Percentiles rank a stretch among this genome's conserved stretches.
Conservation (phyloP, 768 basidiomycete species). For the Cyclocybe cylindracea region DNA sequence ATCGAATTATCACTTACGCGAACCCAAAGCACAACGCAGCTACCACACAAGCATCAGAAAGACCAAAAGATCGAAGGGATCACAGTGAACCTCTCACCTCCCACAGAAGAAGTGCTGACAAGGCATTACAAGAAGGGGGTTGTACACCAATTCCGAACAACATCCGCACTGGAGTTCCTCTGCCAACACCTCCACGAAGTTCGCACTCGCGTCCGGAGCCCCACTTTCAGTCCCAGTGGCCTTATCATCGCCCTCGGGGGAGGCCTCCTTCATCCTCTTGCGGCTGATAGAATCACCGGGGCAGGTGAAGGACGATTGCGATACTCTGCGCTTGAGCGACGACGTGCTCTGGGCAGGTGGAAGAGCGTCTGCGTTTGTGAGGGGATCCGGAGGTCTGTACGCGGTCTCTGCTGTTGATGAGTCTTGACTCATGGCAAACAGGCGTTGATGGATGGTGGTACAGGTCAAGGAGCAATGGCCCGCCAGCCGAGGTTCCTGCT, state of each 20-base stretch:
- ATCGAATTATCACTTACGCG: slow-evolving; percentile 54
- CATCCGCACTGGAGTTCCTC: slow-evolving; percentile 86
- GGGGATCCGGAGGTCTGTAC: slow-evolving; percentile 1
- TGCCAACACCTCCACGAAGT: slow-evolving; percentile 61
- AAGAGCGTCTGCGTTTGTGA: background rate
- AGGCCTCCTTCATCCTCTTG: slow-evolving; percentile 61
- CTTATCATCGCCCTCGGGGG: slow-evolving; percentile 12
- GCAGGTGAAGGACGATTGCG: slow-evolving; percentile 58
- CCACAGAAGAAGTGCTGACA: slow-evolving; percentile 94
- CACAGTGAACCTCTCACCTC: slow-evolving; percentile 50
- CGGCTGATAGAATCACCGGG: slow-evolving; percentile 43
- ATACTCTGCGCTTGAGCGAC: slow-evolving; percentile 61
- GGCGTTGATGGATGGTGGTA: slow-evolving; percentile 17
- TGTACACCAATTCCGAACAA: slow-evolving; percentile 80
- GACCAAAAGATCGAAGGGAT: slow-evolving; percentile 3
- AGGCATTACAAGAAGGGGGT: slow-evolving; percentile 78
- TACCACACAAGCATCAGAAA: slow-evolving; percentile 23
- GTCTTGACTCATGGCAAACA: slow-evolving; percentile 19
- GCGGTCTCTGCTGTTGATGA: slow-evolving; percentile 11
- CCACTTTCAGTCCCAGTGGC: slow-evolving; percentile 1
- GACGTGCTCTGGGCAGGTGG: slow-evolving; percentile 10
- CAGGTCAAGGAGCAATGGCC: slow-evolving; percentile 19
- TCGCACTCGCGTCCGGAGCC: slow-evolving; percentile 14
- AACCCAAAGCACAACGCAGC: slow-evolving; percentile 84
- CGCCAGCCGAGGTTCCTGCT: slow-evolving; percentile 24